Conservation (phyloP, 495 filamentous ascomycete species). For the Chlorociboria aeruginascens region DNA sequence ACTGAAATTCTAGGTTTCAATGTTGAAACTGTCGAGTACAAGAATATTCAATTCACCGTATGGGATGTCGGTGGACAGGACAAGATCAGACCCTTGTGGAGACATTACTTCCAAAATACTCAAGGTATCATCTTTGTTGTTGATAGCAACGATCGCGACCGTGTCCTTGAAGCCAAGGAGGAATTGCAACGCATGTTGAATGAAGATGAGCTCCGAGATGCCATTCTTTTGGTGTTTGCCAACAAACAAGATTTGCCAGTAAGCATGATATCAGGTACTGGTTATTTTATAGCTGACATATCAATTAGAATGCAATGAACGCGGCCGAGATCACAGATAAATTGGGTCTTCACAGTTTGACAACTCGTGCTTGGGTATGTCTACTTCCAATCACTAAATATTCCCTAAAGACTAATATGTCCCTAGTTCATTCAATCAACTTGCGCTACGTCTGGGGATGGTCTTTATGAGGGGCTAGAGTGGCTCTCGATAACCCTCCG, state of each 20-base stretch:
- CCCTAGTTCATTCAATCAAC: constrained; percentile 97
- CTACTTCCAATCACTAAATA: constrained; percentile 1
- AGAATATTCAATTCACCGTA: constrained; percentile 99
- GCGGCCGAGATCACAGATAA: constrained; percentile 99
- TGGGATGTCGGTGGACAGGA: constrained; percentile 99
- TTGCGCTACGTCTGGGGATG: constrained; percentile 97
- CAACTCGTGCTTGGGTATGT: constrained; percentile 96
- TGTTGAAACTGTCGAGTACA: constrained; percentile 99
- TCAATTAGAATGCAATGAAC: constrained; percentile 88
- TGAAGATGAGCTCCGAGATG: constrained; percentile 97
- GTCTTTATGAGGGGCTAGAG: constrained; percentile 99
- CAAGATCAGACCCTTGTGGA: constrained; percentile 99
- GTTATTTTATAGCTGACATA: constrained; percentile 6
- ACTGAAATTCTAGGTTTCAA: constrained; percentile 69
- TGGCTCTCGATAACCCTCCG: constrained; percentile 94
- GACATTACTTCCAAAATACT: constrained; percentile 99
- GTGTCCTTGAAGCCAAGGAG: constrained; percentile 97
- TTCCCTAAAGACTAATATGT: constrained; percentile 13
- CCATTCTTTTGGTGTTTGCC: constrained; percentile 94
- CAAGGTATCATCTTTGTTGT: constrained; percentile 99
- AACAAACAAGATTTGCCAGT: constrained; percentile 99
- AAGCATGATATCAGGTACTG: constrained; percentile 25
- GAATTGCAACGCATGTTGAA: constrained; percentile 99
- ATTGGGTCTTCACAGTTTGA: constrained; percentile 96
- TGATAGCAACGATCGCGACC: constrained; percentile 99